These are phyloP conservation scores for Pogostemon cablin DNA, from an alignment of 257 asterid genomes.

Conservation along the genomic window DNA sequence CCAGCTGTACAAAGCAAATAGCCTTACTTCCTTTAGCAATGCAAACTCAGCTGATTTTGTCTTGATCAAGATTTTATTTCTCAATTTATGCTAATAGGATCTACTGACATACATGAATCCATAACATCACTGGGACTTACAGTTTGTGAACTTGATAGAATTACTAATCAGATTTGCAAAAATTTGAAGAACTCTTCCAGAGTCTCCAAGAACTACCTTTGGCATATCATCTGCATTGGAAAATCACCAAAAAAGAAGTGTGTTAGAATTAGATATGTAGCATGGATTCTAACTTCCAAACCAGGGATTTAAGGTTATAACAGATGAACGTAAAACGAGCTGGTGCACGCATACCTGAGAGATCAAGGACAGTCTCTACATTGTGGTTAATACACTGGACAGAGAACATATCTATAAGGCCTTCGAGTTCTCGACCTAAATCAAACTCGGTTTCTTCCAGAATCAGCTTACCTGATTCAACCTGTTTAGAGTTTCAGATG, in stretches of 20 bases:
- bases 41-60: no score
- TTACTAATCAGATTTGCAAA: constrained; percentile 84
- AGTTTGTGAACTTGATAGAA: constrained; percentile 82
- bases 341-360: constrained; percentile 58
- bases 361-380: constrained; percentile 84
- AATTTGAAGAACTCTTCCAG: constrained; percentile 88
- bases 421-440: constrained; percentile 92
- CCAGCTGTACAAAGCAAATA: constrained; percentile 62
- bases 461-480: constrained; percentile 89
- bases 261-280: neutral
- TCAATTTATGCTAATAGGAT: neutral
- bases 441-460: constrained; percentile 91
- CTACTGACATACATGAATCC: neutral
- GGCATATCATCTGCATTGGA: constrained; percentile 84
- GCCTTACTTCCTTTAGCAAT: constrained; percentile 25
- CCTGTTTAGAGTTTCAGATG: constrained; percentile 51
- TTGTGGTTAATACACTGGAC: constrained; percentile 90
- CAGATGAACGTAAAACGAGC: neutral
- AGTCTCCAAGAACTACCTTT: constrained; percentile 78
- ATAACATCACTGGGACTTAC: constrained; percentile 47
- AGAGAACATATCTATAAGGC: constrained; percentile 87
- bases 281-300: neutral
- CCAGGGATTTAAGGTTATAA: neutral
- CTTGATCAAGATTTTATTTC: no score
- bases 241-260: constrained; percentile 9